Base-by-base conservation (phyloP, 768 basidiomycete species). In the Hysterangium stoloniferum region DNA sequence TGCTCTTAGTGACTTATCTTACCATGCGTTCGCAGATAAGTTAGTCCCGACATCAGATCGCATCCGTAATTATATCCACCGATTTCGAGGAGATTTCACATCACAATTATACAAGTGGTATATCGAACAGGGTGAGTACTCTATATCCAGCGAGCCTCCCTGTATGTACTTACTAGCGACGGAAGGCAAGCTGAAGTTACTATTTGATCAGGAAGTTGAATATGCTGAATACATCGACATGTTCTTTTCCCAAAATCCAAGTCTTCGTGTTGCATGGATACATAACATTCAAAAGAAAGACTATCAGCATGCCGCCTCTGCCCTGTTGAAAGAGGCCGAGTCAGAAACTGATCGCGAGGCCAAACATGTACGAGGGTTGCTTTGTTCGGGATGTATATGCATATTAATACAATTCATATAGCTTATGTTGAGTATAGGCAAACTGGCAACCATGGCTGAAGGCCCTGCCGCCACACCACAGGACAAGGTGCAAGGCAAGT, bases 51-150 rank as follows among this genome's bases (percentile, higher is more conserved):
- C 66, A 35, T 70, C 72, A 1, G 61, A 67, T 22, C 71, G 80
- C 17, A 82, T 92, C 15, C 76, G 82, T 58, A 62, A 64, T 4
- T 96, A 92, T 64, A 78, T 93, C 52, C 75, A 85, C 38, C 75
- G 73, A 58, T 95, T 85, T 66, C 79, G 83, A 44, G 82, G 90
- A 29, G 80, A 79, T 11, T 98, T 97, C 56, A 85, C 92, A 0
- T 80, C 75, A n/a, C 84, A 90, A 59, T 72, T 96, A n/a, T 94
- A 88, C 61, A 78, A 80, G 59, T 96, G 87, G 87, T 95, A 90
- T 63, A 86, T 95, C 44, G 86, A 91, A 57, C 83, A 93, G 56
- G 88, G 90, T 86, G 51, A 37, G 76, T 62, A 15, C 13, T 41
- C 40, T 20, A n/a, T 15, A 24, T 38, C 29, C n/a, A 9, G 5